Base-by-base conservation (phyloP, 2,329 filamentous ascomycete genomes). In the Aciculosporium take region DNA sequence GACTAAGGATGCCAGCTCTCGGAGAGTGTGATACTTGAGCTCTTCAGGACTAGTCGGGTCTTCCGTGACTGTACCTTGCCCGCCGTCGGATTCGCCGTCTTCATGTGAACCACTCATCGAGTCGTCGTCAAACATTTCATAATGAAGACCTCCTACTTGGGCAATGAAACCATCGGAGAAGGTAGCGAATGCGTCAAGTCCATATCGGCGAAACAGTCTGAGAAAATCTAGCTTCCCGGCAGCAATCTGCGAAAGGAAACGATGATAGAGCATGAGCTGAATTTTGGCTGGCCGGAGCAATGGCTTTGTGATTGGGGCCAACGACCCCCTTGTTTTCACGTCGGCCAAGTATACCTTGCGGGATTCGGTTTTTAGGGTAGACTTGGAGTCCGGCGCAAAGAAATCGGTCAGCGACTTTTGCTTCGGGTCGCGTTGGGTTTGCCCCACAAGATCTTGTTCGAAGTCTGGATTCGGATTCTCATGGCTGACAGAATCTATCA, bases 251-350 rank as follows among this genome's bases (percentile, higher is more conserved):
- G 79, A 76, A n/a, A 98, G 68, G 40, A 96, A 77, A 21, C 79
- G 79, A 49, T 89, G 87, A 56, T 96, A 98, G 0, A 96, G 66
- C 60, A 93, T 87, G 0, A 96, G 68, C 56, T 98, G 91, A 45
- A 95, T 80, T 51, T 81, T 76, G 1, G 87, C 84, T 0, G 85
- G 84, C 9, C 82, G 74, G 24, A 89, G 72, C 34, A 85, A 69
- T 0, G 79, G 74, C 1, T 75, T 65, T 18, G 76, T 74, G 1
- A 73, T 68, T 1, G 87, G 84, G 2, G 84, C 55, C 3, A 69
- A 71, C 4, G 72, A 75, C 1, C 69, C 71, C 15, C 88, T 74
- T 0, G 89, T 96, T 60, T 98, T 98, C 48, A 94, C 76, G 51
- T 98, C 91, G 0, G 79, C 79, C 37, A 98, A 65, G 57, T 93